Evolutionary conservation across 1,284 basidiomycete species (phyloP), one percentile per base, ranked within the genome.

Genomic region (Kwoniella shivajii): DNA sequence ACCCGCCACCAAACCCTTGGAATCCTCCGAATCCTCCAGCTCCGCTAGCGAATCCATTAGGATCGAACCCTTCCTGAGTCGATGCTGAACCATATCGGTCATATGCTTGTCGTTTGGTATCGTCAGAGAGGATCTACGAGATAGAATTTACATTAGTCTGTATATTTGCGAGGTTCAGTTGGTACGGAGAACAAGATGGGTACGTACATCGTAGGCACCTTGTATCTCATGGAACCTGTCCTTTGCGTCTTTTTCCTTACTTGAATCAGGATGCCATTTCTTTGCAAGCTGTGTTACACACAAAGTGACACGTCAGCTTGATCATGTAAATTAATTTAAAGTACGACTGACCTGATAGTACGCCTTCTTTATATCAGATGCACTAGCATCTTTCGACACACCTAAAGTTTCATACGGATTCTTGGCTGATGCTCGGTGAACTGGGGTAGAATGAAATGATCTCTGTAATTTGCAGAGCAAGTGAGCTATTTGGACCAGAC

Each of bases 151-250:
- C 30, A 61, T 29, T 30, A 27, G 18, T 13, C n/a, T 31, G 6
- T 16, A 24, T 43, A 11, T 11, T 18, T n/a, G n/a, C n/a, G n/a
- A n/a, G n/a, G n/a, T n/a, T n/a, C n/a, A 20, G 27, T 16, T 29
- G 57, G 53, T 47, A 30, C 37, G 55, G 54, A 27, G 20, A 1
- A 4, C 9, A 42, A 1, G 34, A 11, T 7, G 45, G 14, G 26
- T n/a, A 79, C 89, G 68, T 68, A 96, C 91, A 77, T 99, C 96
- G 80, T 98, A 99, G 10, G 96, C 96, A 66, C 87, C 84, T 77
- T 99, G 96, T 57, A 99, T 97, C 77, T 99, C 94, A 30, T 95
- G 85, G 77, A 99, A 99, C 73, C 90, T 90, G 62, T 92, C 90
- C 69, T 92, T 89, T 0, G 95, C 92, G 46, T 83, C 83, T 68